These are phyloP conservation scores for Aspergillus aculeatinus DNA, from an alignment of 2,329 filamentous ascomycete genomes.

Conservation along the genomic window DNA sequence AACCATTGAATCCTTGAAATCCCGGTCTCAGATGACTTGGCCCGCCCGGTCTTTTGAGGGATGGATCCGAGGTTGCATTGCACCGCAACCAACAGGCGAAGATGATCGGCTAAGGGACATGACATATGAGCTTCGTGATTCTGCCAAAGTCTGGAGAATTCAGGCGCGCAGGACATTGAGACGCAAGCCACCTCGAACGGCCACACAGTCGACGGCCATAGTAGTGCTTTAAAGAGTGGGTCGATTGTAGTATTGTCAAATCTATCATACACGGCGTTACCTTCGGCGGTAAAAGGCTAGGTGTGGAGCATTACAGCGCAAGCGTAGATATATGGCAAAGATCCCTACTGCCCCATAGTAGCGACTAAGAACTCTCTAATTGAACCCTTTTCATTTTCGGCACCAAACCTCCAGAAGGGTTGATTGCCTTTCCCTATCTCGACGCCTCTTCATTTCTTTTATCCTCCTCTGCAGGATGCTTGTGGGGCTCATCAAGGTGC, in stretches of 20 bases:
- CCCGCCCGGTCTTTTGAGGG: no score
- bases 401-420: background rate
- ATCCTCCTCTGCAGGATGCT: background rate
- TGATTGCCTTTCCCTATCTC: background rate
- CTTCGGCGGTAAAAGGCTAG: background rate
- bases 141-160: background rate
- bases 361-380: no score
- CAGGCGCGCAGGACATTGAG: background rate
- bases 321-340: background rate
- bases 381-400: no score
- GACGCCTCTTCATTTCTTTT: background rate
- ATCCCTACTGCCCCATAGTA: no score
- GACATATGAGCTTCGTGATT: background rate
- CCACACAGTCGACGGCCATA: background rate
- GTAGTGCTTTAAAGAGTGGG: background rate
- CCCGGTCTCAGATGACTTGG: background rate
- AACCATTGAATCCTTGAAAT: background rate
- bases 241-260: background rate
- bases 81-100: background rate
- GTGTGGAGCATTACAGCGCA: background rate
- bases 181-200: no score
- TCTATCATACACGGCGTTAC: conserved; percentile 18
- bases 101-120: background rate
- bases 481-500: background rate
- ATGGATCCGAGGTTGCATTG: background rate